Evolutionary conservation across 805 yeast species (phyloP), one percentile per base, ranked within the genome.

Genomic region (Ogataea sp.): DNA sequence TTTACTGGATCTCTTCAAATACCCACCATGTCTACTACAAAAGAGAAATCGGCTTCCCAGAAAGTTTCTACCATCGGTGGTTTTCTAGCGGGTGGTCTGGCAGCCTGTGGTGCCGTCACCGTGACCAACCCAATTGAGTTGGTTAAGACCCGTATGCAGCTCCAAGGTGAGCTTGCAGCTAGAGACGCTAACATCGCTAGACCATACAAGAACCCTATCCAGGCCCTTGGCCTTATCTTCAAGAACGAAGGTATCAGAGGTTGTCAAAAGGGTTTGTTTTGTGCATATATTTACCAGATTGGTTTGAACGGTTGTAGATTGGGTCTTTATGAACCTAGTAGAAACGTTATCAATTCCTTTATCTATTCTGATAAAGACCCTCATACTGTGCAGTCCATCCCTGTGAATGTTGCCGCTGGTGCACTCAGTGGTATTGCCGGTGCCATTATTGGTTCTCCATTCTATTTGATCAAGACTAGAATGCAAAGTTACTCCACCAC

Each of bases 41-140:
- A 40, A 23, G 58, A 55, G 36, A 64, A 65, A 43, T 51, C 73
- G 4, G 78, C 77, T 1, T 70, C 80, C n/a, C 80, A 75, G 47
- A 65, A 72, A 47, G 71, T 82, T 17, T 70, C 80, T 30, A 77
- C 85, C 3, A 47, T 69, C 11, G 94, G 94, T 17, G 94, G 96
- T 2, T 87, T 89, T 51, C 52, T 80, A 5, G 96, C 96, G 4
- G 97, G 96, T 40, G 95, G 93, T 8, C 42, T 83, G 14, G 98
- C 98, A 3, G 97, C 97, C 3, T 89, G 97, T 67, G 93, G 95
- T 39, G 97, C 98, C 0, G 98, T 93, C 34, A 90, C 97, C 0
- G 80, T 90, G 56, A 89, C 97, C 4, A 93, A 93, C 58, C 98
- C 98, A 6, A 82, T 93, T 46, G 98, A 93, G 61, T 68, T 93